A percentile compares a stretch with the other conserved stretches of the same genome.
Conservation (phyloP, 2,329 filamentous ascomycete species). For the Simplicillium aogashimaense region DNA sequence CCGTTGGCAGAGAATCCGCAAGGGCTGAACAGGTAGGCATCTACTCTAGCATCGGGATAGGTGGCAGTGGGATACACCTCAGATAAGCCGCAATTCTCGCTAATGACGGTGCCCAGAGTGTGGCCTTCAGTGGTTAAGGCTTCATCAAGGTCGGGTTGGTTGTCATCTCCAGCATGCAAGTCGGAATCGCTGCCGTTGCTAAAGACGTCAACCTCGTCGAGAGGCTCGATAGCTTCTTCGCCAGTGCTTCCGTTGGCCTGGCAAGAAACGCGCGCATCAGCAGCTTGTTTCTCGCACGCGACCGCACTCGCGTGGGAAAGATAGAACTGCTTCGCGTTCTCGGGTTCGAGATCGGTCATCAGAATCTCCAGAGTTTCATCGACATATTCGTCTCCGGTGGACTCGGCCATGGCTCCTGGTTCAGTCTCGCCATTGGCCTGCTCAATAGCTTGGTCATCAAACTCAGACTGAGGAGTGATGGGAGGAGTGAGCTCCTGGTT, state of each 20-base stretch:
- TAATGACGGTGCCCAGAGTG: constrained; percentile 83
- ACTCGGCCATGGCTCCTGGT: constrained; percentile 22
- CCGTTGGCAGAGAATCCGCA: constrained; percentile 98
- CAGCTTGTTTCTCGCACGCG: constrained; percentile 69
- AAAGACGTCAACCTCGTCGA: constrained; percentile 71
- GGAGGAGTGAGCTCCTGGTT: constrained; percentile 73
- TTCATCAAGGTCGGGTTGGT: constrained; percentile 50
- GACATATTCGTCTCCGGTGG: constrained; percentile 36
- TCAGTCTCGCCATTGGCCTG: constrained; percentile 37
- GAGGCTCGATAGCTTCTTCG: constrained; percentile 41
- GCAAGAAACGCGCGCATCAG: constrained; percentile 54
- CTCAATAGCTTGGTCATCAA: constrained; percentile 31
- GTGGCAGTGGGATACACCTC: constrained; percentile 78
- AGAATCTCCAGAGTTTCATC: constrained; percentile 72
- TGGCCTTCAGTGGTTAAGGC: constrained; percentile 89
- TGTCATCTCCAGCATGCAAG: constrained; percentile 39
- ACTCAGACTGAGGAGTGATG: constrained; percentile 55
- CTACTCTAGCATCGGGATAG: constrained; percentile 88
- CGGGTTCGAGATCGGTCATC: constrained; percentile 61
- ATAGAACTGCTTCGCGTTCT: constrained; percentile 64
- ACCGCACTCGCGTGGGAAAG: constrained; percentile 71
- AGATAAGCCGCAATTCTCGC: constrained; percentile 78
- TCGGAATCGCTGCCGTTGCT: constrained; percentile 50
- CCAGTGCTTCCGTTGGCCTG: constrained; percentile 49
- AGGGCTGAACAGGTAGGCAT: constrained; percentile 92